Percentiles rank a stretch among this genome's conserved stretches.
These are phyloP conservation scores for Aspergillus carbonarius DNA, from an alignment of 2,329 filamentous ascomycete species.

Conservation along the genomic window DNA sequence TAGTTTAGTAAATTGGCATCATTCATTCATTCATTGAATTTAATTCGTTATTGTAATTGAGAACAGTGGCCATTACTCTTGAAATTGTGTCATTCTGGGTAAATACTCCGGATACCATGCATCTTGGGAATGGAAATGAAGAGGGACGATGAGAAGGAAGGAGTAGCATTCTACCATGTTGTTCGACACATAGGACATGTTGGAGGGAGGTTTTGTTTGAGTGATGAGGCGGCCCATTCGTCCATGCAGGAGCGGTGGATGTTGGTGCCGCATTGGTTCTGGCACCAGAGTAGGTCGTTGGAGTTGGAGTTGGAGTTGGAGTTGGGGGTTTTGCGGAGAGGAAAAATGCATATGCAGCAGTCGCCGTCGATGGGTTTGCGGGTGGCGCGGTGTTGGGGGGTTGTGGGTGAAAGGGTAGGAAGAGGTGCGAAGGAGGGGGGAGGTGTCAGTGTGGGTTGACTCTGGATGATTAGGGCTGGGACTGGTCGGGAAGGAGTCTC, in stretches of 20 bases:
- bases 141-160: background rate
- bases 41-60: too few relatives aligned
- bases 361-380: conserved; percentile 1
- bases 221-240: background rate
- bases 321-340: background rate
- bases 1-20: too few relatives aligned
- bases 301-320: background rate
- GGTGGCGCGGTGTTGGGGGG: background rate
- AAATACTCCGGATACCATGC: too few relatives aligned
- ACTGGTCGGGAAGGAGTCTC: background rate
- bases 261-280: background rate
- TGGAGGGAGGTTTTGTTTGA: too few relatives aligned
- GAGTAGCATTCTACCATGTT: background rate
- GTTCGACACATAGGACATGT: conserved; percentile 3
- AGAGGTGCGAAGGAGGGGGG: background rate
- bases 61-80: too few relatives aligned
- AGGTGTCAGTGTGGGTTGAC: background rate
- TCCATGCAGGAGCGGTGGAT: conserved; percentile 4
- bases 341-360: background rate
- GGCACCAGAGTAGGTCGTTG: background rate
- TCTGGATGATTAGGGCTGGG: background rate
- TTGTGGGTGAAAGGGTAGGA: background rate
- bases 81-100: too few relatives aligned
- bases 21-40: too few relatives aligned
- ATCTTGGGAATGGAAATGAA: background rate